Conservation (phyloP, 2,329 filamentous ascomycete genomes). For the Microsporum ferrugineum region DNA sequence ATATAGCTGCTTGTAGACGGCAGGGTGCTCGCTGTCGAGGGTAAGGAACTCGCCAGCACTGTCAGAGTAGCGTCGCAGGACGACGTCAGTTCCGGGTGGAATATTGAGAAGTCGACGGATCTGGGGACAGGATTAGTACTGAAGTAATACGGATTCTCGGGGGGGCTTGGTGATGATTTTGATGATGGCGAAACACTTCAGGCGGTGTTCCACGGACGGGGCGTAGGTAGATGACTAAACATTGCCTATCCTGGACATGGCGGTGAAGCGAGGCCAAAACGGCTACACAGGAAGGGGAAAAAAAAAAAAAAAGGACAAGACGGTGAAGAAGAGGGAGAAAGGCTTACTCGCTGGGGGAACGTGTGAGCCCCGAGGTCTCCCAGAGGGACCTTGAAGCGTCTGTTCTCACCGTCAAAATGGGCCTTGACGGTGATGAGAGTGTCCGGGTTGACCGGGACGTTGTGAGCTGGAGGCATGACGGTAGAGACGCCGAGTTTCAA, state of each 20-base stretch:
- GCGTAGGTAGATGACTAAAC: not conserved
- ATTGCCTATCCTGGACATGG: not conserved
- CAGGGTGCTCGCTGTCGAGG: slow-evolving; percentile 63
- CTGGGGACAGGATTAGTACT: slow-evolving; percentile 34
- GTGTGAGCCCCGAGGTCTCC: slow-evolving; percentile 64
- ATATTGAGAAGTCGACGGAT: slow-evolving; percentile 59
- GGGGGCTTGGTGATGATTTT: not conserved
- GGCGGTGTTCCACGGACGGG: not conserved
- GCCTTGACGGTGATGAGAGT: slow-evolving; percentile 80
- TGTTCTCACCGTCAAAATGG: slow-evolving; percentile 59
- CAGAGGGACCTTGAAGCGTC: slow-evolving; percentile 80
- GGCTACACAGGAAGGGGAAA: not conserved
- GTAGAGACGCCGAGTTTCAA: too few species aligned
- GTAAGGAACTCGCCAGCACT: slow-evolving; percentile 70
- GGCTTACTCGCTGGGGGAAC: slow-evolving; percentile 71
- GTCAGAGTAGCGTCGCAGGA: slow-evolving; percentile 91
- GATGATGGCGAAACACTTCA: not conserved
- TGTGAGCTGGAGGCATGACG: slow-evolving; percentile 11
- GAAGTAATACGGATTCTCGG: not conserved
- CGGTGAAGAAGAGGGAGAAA: slow-evolving; percentile 4
- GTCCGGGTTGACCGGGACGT: slow-evolving; percentile 47
- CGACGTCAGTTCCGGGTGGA: slow-evolving; percentile 47
- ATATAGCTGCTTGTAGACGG: slow-evolving; percentile 93
- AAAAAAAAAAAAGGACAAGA: not conserved
- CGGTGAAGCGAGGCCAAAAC: not conserved